Conservation (phyloP, 1,284 basidiomycete genomes). For the Rhodotorula sp. region DNA sequence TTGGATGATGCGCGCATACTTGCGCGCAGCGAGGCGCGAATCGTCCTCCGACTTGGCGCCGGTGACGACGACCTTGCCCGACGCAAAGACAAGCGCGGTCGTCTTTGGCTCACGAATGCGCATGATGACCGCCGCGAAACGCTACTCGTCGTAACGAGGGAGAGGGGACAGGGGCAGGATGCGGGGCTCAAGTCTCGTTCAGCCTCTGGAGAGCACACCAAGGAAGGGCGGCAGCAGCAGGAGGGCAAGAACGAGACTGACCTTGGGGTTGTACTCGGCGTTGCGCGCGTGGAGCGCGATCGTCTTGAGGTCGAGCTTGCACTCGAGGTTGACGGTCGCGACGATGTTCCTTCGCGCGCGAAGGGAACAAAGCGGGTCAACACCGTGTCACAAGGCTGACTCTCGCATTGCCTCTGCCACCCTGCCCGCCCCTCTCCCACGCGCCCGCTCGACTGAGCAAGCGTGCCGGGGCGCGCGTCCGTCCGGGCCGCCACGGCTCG, state of each 20-base stretch:
- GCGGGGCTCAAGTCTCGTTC: slow-evolving; percentile 5
- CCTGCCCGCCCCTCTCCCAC: no score
- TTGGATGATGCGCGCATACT: slow-evolving; percentile 99
- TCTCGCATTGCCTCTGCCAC: not conserved
- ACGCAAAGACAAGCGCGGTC: slow-evolving; percentile 98
- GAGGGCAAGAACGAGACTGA: slow-evolving; percentile 56
- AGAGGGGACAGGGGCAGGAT: not conserved
- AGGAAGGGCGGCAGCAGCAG: not conserved
- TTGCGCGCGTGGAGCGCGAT: slow-evolving; percentile 97
- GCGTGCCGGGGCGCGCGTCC: not conserved
- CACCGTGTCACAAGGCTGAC: not conserved
- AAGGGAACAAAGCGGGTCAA: slow-evolving; percentile 1
- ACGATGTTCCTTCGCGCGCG: slow-evolving; percentile 73
- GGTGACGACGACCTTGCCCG: slow-evolving; percentile 99
- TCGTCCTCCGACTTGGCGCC: slow-evolving; percentile 99
- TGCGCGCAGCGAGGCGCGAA: slow-evolving; percentile 91
- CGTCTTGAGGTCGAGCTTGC: slow-evolving; percentile 94
- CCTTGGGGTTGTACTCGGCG: slow-evolving; percentile 99
- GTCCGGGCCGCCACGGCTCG: not conserved
- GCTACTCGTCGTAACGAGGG: slow-evolving; percentile 61
- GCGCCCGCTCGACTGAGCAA: not conserved
- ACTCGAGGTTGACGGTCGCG: slow-evolving; percentile 97
- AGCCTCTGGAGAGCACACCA: not conserved
- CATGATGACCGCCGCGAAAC: slow-evolving; percentile 99
- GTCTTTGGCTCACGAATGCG: slow-evolving; percentile 99